Percentiles rank a stretch among this genome's conserved stretches.
Conservation (phyloP, 805 yeast species). For the Allodekkera sacchari region DNA sequence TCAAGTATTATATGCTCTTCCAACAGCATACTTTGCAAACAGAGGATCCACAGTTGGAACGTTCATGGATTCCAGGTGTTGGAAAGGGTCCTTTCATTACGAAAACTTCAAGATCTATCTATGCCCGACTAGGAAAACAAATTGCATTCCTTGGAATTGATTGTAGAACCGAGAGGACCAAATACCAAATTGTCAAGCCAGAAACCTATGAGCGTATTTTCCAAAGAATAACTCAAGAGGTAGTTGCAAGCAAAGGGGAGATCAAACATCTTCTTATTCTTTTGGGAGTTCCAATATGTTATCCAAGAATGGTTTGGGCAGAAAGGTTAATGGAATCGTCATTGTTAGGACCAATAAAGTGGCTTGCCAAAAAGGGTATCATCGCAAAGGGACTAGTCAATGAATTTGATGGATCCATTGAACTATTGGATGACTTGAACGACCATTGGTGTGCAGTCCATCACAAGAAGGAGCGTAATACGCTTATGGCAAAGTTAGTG, state of each 20-base stretch:
- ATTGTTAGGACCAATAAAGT: slow-evolving; percentile 55
- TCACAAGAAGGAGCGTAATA: slow-evolving; percentile 82
- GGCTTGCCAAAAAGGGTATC: slow-evolving; percentile 52
- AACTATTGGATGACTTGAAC: slow-evolving; percentile 83
- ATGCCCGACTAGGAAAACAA: slow-evolving; percentile 65
- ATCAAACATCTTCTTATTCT: slow-evolving; percentile 72
- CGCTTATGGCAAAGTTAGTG: slow-evolving; percentile 50
- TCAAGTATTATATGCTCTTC: slow-evolving; percentile 80
- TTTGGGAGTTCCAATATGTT: slow-evolving; percentile 92
- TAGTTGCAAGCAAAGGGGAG: slow-evolving; percentile 38
- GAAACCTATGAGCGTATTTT: slow-evolving; percentile 57
- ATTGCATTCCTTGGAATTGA: slow-evolving; percentile 75
- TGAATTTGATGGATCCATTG: slow-evolving; percentile 88
- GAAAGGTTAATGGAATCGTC: slow-evolving; percentile 65
- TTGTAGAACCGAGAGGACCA: slow-evolving; percentile 84
- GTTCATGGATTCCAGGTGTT: slow-evolving; percentile 60
- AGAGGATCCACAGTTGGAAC: slow-evolving; percentile 30
- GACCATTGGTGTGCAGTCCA: slow-evolving; percentile 94
- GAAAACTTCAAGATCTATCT: slow-evolving; percentile 58
- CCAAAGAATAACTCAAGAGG: slow-evolving; percentile 48
- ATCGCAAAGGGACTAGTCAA: slow-evolving; percentile 69
- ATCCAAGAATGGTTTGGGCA: slow-evolving; percentile 89
- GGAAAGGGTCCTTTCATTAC: slow-evolving; percentile 59
- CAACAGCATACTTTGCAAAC: slow-evolving; percentile 69
- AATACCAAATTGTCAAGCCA: slow-evolving; percentile 44